phyloP scores from a whole-genome alignment of 2,329 filamentous ascomycete genomes.

The Pseudodiploospora longispora region DNA sequence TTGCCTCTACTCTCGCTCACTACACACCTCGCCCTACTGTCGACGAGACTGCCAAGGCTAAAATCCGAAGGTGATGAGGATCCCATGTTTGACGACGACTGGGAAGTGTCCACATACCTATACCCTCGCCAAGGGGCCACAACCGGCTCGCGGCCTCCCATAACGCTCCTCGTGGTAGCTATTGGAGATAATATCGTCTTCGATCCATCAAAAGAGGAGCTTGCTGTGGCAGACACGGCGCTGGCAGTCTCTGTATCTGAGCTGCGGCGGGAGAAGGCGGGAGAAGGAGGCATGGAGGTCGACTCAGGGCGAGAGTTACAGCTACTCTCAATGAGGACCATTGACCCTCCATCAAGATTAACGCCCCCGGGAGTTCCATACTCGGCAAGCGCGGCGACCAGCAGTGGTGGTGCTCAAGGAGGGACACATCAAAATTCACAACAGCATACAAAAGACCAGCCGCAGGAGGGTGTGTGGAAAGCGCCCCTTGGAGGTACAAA shows the following conservation, averaged over 20 bases:
- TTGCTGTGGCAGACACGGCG: constrained; percentile 84
- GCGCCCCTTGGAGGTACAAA: constrained; percentile 78
- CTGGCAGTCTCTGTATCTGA: constrained; percentile 74
- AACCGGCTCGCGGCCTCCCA: constrained; percentile 55
- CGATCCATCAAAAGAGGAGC: constrained; percentile 83
- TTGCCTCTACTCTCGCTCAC: constrained; percentile 88
- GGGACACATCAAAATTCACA: constrained; percentile 27
- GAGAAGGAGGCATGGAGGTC: constrained; percentile 30
- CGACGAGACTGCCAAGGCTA: constrained; percentile 73
- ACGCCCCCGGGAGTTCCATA: constrained; percentile 65
- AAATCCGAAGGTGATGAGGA: constrained; percentile 92
- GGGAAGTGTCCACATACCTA: constrained; percentile 72
- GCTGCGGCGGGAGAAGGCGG: constrained; percentile 15
- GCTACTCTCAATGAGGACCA: constrained; percentile 60
- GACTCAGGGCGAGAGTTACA: constrained; percentile 41
- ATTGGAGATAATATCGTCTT: constrained; percentile 87
- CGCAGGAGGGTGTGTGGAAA: constrained; percentile 72
- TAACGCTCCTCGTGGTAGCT: constrained; percentile 84
- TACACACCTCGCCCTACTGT: constrained; percentile 84
- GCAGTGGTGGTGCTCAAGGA: constrained; percentile 21
- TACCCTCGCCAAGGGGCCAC: constrained; percentile 49
- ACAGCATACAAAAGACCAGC: constrained; percentile 39
- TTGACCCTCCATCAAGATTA: constrained; percentile 66
- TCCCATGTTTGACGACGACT: constrained; percentile 96
- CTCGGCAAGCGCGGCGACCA: constrained; percentile 49